phyloP scores from a whole-genome alignment of 768 basidiomycete genomes.

The Phylloporus sp. region DNA sequence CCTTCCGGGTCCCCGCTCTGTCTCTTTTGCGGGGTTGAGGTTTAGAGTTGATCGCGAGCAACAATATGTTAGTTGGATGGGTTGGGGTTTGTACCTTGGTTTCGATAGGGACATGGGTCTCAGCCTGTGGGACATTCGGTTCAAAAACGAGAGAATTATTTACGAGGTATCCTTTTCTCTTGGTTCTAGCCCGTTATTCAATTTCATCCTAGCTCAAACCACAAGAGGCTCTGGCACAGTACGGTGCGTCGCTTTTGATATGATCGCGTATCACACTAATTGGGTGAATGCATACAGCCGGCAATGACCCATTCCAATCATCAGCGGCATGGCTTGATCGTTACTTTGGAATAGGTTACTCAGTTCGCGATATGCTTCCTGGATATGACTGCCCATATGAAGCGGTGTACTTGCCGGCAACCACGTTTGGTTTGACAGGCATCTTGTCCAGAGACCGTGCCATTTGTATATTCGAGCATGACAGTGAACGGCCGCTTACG shows the following conservation, averaged over 20 bases:
- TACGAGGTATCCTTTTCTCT: conserved; percentile 43
- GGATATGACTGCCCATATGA: conserved; percentile 67
- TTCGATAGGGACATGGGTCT: conserved; percentile 68
- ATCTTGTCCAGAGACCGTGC: conserved; percentile 45
- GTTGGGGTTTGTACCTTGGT: conserved; percentile 57
- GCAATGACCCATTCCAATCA: conserved; percentile 58
- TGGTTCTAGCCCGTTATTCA: not conserved
- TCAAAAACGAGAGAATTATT: conserved; percentile 55
- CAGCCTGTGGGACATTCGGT: conserved; percentile 56
- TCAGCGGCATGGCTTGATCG: conserved; percentile 62
- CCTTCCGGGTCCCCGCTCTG: conserved; percentile 59
- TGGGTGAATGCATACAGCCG: conserved; percentile 41
- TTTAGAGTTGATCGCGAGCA: conserved; percentile 50
- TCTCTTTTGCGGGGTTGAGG: conserved; percentile 56
- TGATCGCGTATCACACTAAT: not conserved
- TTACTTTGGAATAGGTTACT: conserved; percentile 58
- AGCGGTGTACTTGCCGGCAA: conserved; percentile 56
- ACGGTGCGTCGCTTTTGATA: conserved; percentile 34
- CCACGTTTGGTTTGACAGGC: conserved; percentile 44
- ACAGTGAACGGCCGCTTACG: conserved; percentile 53
- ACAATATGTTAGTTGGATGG: conserved; percentile 66
- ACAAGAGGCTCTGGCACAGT: conserved; percentile 62
- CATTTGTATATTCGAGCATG: conserved; percentile 64
- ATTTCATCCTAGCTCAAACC: conserved; percentile 41
- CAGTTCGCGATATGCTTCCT: conserved; percentile 56